phyloP scores from a whole-genome alignment of 2,329 filamentous ascomycete genomes.

The Botrytis elliptica region DNA sequence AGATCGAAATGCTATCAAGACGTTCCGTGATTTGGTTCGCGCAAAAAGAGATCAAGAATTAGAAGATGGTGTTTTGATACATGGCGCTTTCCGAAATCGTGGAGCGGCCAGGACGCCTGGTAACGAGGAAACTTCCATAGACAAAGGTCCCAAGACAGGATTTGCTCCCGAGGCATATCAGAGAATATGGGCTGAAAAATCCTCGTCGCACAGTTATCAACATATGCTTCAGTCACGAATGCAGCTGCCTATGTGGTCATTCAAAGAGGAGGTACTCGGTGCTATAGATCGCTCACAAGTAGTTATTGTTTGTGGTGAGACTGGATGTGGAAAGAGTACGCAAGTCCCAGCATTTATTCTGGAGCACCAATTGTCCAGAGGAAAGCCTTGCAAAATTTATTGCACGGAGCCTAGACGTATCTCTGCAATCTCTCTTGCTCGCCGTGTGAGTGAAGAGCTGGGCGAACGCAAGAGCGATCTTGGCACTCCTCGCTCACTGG shows the following conservation, averaged over 20 bases:
- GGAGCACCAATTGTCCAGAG: constrained; percentile 80
- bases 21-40: constrained; percentile 68
- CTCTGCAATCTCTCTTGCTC: constrained; percentile 90
- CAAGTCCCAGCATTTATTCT: constrained; percentile 94
- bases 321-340: constrained; percentile 95
- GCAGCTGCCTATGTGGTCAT: constrained; percentile 87
- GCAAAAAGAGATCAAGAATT: constrained; percentile 67
- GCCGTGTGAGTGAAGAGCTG: constrained; percentile 90
- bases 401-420: constrained; percentile 95
- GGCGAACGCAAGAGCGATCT: constrained; percentile 81
- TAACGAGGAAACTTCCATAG: constrained; percentile 45
- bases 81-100: constrained; percentile 70
- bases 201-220: constrained; percentile 52
- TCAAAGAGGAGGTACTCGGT: constrained; percentile 72
- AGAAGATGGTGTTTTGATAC: constrained; percentile 72
- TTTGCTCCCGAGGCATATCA: constrained; percentile 46
- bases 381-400: constrained; percentile 84
- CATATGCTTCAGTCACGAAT: constrained; percentile 56
- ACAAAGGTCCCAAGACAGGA: constrained; percentile 38
- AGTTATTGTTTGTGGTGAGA: constrained; percentile 93
- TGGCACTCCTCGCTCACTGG: constrained; percentile 77
- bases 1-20: constrained; percentile 68
- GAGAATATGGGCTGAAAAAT: constrained; percentile 65
- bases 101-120: constrained; percentile 50
- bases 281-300: constrained; percentile 79